Base-by-base conservation (phyloP, 140 eudicot species). In the Oenanthe javanica region DNA sequence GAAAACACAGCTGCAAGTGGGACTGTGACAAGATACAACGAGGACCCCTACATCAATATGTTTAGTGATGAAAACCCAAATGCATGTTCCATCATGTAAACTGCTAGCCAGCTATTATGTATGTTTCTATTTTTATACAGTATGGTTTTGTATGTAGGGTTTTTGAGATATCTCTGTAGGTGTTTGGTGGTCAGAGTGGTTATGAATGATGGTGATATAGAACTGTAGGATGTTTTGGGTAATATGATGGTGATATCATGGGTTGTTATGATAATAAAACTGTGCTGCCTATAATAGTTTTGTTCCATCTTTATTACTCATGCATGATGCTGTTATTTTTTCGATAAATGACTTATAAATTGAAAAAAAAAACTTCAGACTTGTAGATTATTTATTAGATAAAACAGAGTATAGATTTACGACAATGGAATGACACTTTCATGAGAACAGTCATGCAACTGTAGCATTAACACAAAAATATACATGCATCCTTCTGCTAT, bases 1-100 rank as follows among this genome's bases (percentile, higher is more conserved):
- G 96, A 92, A 18, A 86, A 83, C 81, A 49, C 82, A 40, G 50
- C 61, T 23, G 14, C 55, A 57, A 79, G 74, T 79, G 87, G 79
- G 10, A 79, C 90, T 18, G 86, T 86, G 6, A 50, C 86, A 14
- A 81, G 79, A 85, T 86, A 64, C 72, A 92, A 93, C 19, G 85
- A 84, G 49, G 94, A 87, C 81, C 88, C 92, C 31, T 92, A 84
- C 83, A 83, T 80, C 76, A 82, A 89, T 38, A 85, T 91, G 88
- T 93, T 93, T 66, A 93, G 98, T 59, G 98, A 93, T 77, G 96
- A 93, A 19, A 93, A 93, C 63, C 97, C 97, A 43, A 90, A 87
- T 85, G 97, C 97, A 12, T 91, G 98, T 59, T 84, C 89, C n/a
- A 57, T 93, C 79, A 93, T 93, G 98, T 93, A 86, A 31, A 36